Base-by-base conservation (phyloP, 129 eudicot species). In the Artemisia annua region DNA sequence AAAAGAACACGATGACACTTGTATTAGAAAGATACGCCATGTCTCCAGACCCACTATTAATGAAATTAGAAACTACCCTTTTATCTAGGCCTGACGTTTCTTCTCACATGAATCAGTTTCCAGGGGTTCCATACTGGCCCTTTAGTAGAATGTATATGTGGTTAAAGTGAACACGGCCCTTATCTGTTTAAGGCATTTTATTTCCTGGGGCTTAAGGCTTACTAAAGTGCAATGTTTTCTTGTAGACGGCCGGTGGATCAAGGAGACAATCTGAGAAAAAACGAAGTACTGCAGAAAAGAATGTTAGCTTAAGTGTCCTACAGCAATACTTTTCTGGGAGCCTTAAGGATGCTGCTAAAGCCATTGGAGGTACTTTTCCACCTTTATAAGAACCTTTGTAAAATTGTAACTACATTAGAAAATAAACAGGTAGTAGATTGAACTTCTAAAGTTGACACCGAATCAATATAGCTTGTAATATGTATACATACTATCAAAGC, bases 281-380 rank as follows among this genome's bases (percentile, higher is more conserved):
- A 62, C 84, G 95, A 66, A 85, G 87, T 78, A 81, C 85, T 22
- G 83, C 87, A 11, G 98, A 93, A 79, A 93, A 88, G 71, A 80
- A 80, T 71, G 91, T 93, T 16, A 87, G 95, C 64, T 79, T 89
- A 70, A 78, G 82, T 77, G 97, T 89, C 58, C 87, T 93, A 61
- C 98, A 93, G 73, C 95, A 93, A 70, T 87, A 87, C 71, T 93
- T 93, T 78, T 84, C 97, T 48, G 98, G 98, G 15, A 93, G 96
- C 80, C 92, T 89, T 15, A 93, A 93, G 84, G 90, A 93, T 86
- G 97, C 98, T 79, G 97, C 98, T 44, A 87, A 86, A 83, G 83
- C 87, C 79, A 84, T 94, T 70, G 99, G 99, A 63, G 99, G 99
- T 94, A 81, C 73, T 83, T 65, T 49, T 70, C 53, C 57, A 48